A percentile compares a stretch with the other conserved stretches of the same genome.
These are phyloP conservation scores for Boletus eberwhitei DNA, from an alignment of 768 basidiomycete genomes.

Conservation along the genomic window DNA sequence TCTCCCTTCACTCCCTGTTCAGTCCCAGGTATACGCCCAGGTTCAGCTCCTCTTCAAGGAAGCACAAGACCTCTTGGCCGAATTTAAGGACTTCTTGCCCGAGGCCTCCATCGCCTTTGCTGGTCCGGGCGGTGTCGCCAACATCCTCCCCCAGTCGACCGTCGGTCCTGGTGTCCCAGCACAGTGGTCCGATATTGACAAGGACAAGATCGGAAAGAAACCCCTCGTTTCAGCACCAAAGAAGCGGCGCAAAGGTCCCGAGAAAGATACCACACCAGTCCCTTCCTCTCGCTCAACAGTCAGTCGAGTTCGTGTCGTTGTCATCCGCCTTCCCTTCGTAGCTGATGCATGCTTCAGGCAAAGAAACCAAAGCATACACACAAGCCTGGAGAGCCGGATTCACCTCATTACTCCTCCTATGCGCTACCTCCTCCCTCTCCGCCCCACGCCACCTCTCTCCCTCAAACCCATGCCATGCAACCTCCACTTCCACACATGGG, in stretches of 20 bases:
- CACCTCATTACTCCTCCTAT: conserved; percentile 41
- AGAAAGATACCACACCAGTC: conserved; percentile 67
- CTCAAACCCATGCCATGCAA: conserved; percentile 28
- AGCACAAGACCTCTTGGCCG: conserved; percentile 71
- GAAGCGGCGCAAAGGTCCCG: conserved; percentile 58
- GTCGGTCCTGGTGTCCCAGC: conserved; percentile 33
- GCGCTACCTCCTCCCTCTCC: conserved; percentile 42
- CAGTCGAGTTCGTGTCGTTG: conserved; percentile 41
- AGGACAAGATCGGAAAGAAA: conserved; percentile 44
- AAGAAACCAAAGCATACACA: conserved; percentile 66
- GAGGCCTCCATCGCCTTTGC: conserved; percentile 49
- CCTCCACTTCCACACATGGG: conserved; percentile 27
- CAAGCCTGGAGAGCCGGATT: conserved; percentile 55
- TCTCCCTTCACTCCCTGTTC: conserved; percentile 7
- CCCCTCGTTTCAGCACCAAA: conserved; percentile 39
- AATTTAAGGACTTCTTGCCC: conserved; percentile 81
- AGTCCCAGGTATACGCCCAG: conserved; percentile 78
- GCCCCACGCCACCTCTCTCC: conserved; percentile 24
- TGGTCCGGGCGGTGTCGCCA: conserved; percentile 39
- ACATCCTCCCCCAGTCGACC: conserved; percentile 50
- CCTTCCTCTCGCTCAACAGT: conserved; percentile 48
- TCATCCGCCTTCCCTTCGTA: neutral
- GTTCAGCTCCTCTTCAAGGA: conserved; percentile 80
- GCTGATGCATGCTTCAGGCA: conserved; percentile 33
- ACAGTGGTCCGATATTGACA: conserved; percentile 42